Percentiles rank a stretch among this genome's conserved stretches.
These are phyloP conservation scores for Debaryomyces nepalensis DNA, from an alignment of 1,139 yeast genomes.

Conservation along the genomic window DNA sequence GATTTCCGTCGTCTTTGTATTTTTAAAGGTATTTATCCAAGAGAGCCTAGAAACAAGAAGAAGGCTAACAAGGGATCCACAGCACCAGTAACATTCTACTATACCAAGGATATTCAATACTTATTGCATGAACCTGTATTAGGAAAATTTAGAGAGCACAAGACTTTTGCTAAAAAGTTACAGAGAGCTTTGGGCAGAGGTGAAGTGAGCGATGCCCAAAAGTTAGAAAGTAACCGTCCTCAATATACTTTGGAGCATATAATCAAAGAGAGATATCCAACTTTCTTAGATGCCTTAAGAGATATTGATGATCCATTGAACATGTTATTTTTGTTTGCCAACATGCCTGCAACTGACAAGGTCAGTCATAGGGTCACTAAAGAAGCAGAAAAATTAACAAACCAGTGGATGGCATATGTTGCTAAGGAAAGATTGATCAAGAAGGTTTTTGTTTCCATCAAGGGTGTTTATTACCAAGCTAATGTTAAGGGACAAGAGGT, in stretches of 20 bases:
- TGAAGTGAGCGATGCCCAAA: constrained; percentile 86
- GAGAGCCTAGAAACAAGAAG: constrained; percentile 95
- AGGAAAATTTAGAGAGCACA: constrained; percentile 91
- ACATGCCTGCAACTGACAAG: constrained; percentile 91
- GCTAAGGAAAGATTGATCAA: constrained; percentile 81
- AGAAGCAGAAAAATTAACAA: constrained; percentile 84
- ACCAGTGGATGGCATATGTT: constrained; percentile 94
- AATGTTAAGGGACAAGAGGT: constrained; percentile 87
- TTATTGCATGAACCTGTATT: constrained; percentile 94
- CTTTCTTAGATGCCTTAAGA: constrained; percentile 88
- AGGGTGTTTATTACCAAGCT: constrained; percentile 97
- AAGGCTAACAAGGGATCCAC: constrained; percentile 98
- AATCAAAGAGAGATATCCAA: constrained; percentile 93
- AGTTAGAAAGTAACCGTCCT: constrained; percentile 80
- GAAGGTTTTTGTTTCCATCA: constrained; percentile 93
- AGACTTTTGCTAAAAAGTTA: constrained; percentile 88
- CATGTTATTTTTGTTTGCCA: constrained; percentile 91
- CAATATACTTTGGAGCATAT: constrained; percentile 86
- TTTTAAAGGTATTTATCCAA: constrained; percentile 93
- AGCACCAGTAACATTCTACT: constrained; percentile 94
- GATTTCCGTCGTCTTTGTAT: constrained; percentile 97
- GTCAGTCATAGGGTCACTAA: constrained; percentile 79
- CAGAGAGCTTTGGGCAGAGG: constrained; percentile 92
- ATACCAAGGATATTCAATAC: constrained; percentile 91
- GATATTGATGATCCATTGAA: constrained; percentile 95